Percentiles rank a stretch among this genome's conserved stretches.
Evolutionary conservation across 805 yeast genomes (phyloP).

Genomic region (Pichia rugopelliculosa): DNA sequence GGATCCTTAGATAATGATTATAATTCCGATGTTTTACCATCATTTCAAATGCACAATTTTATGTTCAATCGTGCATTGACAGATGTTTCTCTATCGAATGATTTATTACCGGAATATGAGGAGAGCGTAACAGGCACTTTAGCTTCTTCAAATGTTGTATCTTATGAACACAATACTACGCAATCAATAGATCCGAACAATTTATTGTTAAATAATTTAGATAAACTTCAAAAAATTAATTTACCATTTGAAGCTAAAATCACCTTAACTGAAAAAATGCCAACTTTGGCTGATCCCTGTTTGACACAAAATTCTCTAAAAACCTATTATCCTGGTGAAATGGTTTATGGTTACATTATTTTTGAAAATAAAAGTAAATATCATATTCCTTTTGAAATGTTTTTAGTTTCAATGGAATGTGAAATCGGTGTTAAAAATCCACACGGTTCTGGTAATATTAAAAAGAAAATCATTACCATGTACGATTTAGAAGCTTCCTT

Average conservation of each 20-base stretch:
- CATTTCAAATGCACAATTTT: conserved; percentile 59
- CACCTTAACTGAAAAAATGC: conserved; percentile 35
- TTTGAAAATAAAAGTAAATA: conserved; percentile 34
- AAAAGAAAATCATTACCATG: not conserved
- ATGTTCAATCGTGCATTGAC: conserved; percentile 19
- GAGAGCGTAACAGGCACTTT: conserved; percentile 3
- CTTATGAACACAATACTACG: conserved; percentile 10
- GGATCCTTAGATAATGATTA: not conserved
- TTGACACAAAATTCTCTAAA: conserved; percentile 28
- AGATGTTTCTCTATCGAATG: conserved; percentile 5
- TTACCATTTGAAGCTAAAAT: conserved; percentile 11
- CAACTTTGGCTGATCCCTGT: conserved; percentile 15
- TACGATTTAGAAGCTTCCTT: conserved; percentile 8
- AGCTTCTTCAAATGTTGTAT: conserved; percentile 1
- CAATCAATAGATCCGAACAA: conserved; percentile 2
- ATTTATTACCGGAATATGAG: conserved; percentile 19
- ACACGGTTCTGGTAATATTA: not conserved
- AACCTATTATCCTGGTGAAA: conserved; percentile 62
- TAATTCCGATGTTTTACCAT: conserved; percentile 33
- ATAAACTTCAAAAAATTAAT: conserved; percentile 9
- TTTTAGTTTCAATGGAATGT: conserved; percentile 52
- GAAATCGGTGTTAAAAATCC: conserved; percentile 17
- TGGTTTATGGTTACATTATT: conserved; percentile 46
- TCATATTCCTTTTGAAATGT: conserved; percentile 52
- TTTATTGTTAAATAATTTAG: conserved; percentile 22